Base-by-base conservation (phyloP, 2,329 filamentous ascomycete species). In the Aspergillus nomiae region DNA sequence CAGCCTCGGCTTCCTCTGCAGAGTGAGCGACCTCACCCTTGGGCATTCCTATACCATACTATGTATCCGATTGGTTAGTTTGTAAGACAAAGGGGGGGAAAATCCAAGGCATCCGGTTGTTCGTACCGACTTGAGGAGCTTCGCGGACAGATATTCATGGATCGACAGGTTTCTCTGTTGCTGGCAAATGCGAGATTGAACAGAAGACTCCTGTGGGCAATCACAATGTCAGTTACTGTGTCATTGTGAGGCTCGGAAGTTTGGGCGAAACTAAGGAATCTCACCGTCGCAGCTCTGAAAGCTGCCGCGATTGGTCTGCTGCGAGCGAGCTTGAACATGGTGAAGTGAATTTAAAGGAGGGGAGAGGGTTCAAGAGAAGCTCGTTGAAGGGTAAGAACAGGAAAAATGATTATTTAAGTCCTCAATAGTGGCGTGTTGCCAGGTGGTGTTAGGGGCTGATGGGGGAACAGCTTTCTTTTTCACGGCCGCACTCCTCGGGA, bases 121-220 rank as follows among this genome's bases (percentile, higher is more conserved):
- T 73, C 80, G 67, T 82, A 89, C 86, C 73, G 81, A 82, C 76
- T 89, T 92, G 76, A 99, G 87, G 72, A 99, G 89, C 80, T 94
- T 92, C 74, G 93, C 92, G 74, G 95, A 97, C 76, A 94, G 90
- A 84, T 97, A 98, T 85, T 99, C 95, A 86, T 99, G 95, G 77
- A 99, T 97, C 78, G 92, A 95, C 78, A 99, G 88, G 77, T 91
- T 89, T 84, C 95, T 88, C 83, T 97, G 94, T 82, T 95, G 90
- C 76, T 85, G 87, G 72, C 82, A 86, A 74, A 86, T 63, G 63
- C 83, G 80, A 73, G 78, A 82, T 74, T 81, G 82, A 69, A 85
- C 72, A 63, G 85, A 82, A 58, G 82, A 80, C 74, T 89, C 86
- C 82, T 91, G 84, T 70, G 66, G 61, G 62, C 41, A 36, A 53